Base-by-base conservation (phyloP, 257 asterid species). In the Scutellaria barbata region DNA sequence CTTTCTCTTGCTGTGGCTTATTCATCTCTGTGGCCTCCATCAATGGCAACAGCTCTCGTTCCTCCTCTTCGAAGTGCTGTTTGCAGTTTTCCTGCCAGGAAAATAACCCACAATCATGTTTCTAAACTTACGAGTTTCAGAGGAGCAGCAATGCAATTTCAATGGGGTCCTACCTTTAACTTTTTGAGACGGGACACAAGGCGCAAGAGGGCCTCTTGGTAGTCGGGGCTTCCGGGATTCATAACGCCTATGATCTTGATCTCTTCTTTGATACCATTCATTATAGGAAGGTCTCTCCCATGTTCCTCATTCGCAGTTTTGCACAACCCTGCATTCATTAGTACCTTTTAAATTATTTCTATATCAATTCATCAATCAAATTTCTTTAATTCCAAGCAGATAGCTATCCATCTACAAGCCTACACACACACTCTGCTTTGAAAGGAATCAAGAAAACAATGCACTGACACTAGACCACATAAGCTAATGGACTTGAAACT, bases 191-290 rank as follows among this genome's bases (percentile, higher is more conserved):
- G 93, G 12, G 83, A 72, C 45, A 78, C 66, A 25, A 95, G 92
- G 76, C 77, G 83, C 64, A 46, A 76, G 41, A 95, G 88, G 66
- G 84, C 83, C 20, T 95, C 99, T 84, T 85, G 98, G 81, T 88
- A 89, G 47, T 82, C 85, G 11, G 96, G 94, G 88, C 88, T 85
- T 12, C 89, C 93, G 1, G 85, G 75, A 73, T 85, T 94, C 85
- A 95, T 80, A 71, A 95, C 99, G 47, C 95, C 98, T 14, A 89
- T 71, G 70, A 88, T 89, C 85, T 95, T 95, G 63, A 92, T 89
- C 85, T 92, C 96, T 82, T 95, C 99, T 77, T 87, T 92, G 80
- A 95, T 95, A 35, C 99, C 99, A 77, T 95, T 95, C 97, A 95
- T 89, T 72, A 95, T 72, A 1, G 98, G 99, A 14, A 95, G 89